Conservation (phyloP, 345 rosid genomes). For the thale cress (Arabidopsis thaliana) region TAIR10.1 NC_003074.8:16274001-16274500, state of each 20-base stretch:
- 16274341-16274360: background rate
- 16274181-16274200: conserved; percentile 5
- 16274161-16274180: background rate
- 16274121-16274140: conserved; percentile 3
- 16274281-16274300: background rate
- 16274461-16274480: too few species aligned
- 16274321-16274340: background rate
- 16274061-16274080: background rate
- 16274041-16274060: conserved; percentile 6
- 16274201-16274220: background rate
- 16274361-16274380: background rate
- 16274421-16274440: background rate
- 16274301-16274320: background rate
- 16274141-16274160: conserved; percentile 11
- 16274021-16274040: background rate
- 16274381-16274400: background rate
- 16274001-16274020: background rate
- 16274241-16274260: background rate
- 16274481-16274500: too few species aligned
- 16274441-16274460: too few species aligned
- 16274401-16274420: background rate
- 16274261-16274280: background rate
- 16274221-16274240: background rate
- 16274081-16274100: background rate
- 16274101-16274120: background rate